Percentiles rank a stretch among this genome's conserved stretches.
These are phyloP conservation scores for Fremontodendron californicum DNA, from an alignment of 345 rosid species.

Conservation along the genomic window DNA sequence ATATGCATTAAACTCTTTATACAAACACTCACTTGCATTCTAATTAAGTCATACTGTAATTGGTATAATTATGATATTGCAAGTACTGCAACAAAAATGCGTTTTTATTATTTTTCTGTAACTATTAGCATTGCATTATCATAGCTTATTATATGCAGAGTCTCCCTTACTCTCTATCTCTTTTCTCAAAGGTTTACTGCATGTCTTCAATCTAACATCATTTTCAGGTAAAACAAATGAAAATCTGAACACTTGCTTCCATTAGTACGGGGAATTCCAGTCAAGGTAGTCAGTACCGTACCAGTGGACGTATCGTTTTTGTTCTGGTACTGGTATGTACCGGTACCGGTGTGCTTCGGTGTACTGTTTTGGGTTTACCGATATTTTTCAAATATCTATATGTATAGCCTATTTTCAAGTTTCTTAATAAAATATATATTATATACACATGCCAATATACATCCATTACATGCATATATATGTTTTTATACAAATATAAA, in stretches of 20 bases:
- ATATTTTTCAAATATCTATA: too few species aligned
- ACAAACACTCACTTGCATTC: neutral
- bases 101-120: neutral
- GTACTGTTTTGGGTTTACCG: too few species aligned
- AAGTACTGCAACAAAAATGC: neutral
- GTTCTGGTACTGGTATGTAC: too few species aligned
- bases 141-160: conserved; percentile 1
- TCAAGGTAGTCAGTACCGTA: too few species aligned
- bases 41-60: neutral
- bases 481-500: too few species aligned
- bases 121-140: neutral
- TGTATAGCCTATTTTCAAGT: too few species aligned
- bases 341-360: too few species aligned
- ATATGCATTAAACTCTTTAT: neutral
- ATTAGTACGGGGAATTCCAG: neutral
- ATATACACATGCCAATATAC: too few species aligned
- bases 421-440: too few species aligned
- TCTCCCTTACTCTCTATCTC: neutral
- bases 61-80: neutral
- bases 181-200: neutral
- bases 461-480: too few species aligned
- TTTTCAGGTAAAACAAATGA: neutral
- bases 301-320: too few species aligned
- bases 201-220: conserved; percentile 1
- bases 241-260: neutral